These are phyloP conservation scores for Arabidopsis hybrid DNA, from an alignment of 441 rosid species.

Conservation along the genomic window DNA sequence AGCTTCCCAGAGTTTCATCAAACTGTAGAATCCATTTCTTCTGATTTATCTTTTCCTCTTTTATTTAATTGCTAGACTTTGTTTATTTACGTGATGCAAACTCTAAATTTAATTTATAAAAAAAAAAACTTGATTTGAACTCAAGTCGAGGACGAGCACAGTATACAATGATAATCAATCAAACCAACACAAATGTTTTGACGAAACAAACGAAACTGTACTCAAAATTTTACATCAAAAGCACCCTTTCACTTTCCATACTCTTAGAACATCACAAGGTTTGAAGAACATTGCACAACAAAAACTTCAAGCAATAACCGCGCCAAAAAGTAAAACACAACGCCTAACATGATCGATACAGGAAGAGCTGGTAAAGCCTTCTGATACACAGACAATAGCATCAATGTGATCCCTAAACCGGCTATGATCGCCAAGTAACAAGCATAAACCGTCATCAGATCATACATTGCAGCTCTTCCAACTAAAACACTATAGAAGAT, in stretches of 20 bases:
- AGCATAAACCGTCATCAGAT: slow-evolving; percentile 91
- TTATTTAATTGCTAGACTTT: no score
- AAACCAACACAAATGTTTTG: background rate
- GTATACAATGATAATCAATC: background rate
- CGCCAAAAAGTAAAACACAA: slow-evolving; percentile 79
- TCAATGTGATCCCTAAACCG: slow-evolving; percentile 78
- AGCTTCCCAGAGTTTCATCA: slow-evolving; percentile 10
- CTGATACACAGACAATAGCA: slow-evolving; percentile 83
- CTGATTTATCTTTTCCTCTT: background rate
- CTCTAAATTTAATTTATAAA: no score
- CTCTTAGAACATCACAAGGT: slow-evolving; percentile 82
- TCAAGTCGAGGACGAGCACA: background rate
- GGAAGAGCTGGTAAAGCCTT: slow-evolving; percentile 95
- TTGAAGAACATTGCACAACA: slow-evolving; percentile 75
- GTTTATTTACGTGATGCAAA: no score
- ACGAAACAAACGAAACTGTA: slow-evolving; percentile 14
- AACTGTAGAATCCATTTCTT: background rate
- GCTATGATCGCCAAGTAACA: slow-evolving; percentile 93
- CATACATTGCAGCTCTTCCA: slow-evolving; percentile 94
- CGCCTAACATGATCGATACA: slow-evolving; percentile 80
- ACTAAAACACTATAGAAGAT: slow-evolving; percentile 92
- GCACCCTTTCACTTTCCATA: slow-evolving; percentile 2
- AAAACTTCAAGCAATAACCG: slow-evolving; percentile 75
- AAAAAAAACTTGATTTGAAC: background rate
- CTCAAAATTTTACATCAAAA: slow-evolving; percentile 5